A percentile compares a stretch with the other conserved stretches of the same genome.
Evolutionary conservation across 306 rosid genomes (phyloP).

Genomic region (Prunus persica): DNA sequence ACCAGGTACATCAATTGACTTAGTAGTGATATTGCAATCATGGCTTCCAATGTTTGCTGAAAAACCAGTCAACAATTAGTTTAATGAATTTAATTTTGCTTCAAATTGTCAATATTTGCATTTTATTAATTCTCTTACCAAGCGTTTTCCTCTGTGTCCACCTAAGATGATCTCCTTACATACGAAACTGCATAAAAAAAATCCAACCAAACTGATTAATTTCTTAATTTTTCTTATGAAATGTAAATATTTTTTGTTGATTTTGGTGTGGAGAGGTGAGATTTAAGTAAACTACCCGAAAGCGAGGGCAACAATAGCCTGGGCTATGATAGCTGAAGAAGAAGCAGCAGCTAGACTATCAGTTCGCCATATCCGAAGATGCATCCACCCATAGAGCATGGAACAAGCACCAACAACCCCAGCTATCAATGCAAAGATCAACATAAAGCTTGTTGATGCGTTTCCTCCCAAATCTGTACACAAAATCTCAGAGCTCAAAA

Average conservation of each 20-base stretch:
- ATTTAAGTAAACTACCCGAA: constrained; percentile 25
- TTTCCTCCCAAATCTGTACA: constrained; percentile 46
- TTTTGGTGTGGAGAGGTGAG: background rate
- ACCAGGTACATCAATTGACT: constrained; percentile 35
- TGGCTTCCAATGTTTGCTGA: constrained; percentile 33
- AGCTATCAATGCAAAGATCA: constrained; percentile 32
- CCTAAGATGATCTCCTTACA: constrained; percentile 37
- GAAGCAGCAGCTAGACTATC: constrained; percentile 32
- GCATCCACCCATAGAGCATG: constrained; percentile 29
- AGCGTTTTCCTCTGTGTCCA: constrained; percentile 34
- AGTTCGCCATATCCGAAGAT: constrained; percentile 35
- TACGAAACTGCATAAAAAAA: constrained; percentile 24
- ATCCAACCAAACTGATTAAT: background rate
- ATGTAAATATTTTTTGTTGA: background rate
- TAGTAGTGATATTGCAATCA: constrained; percentile 32
- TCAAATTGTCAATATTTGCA: background rate
- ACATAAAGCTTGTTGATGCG: constrained; percentile 36
- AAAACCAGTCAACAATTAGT: background rate
- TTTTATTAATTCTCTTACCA: constrained; percentile 20
- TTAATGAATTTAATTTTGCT: background rate
- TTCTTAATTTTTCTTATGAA: background rate
- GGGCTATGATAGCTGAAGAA: constrained; percentile 24
- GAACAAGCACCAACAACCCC: constrained; percentile 35
- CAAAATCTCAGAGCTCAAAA: background rate
- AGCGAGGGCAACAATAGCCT: constrained; percentile 31